These are phyloP conservation scores for Chloris gayana DNA, from an alignment of 176 grass and related monocot genomes.

Conservation along the genomic window DNA sequence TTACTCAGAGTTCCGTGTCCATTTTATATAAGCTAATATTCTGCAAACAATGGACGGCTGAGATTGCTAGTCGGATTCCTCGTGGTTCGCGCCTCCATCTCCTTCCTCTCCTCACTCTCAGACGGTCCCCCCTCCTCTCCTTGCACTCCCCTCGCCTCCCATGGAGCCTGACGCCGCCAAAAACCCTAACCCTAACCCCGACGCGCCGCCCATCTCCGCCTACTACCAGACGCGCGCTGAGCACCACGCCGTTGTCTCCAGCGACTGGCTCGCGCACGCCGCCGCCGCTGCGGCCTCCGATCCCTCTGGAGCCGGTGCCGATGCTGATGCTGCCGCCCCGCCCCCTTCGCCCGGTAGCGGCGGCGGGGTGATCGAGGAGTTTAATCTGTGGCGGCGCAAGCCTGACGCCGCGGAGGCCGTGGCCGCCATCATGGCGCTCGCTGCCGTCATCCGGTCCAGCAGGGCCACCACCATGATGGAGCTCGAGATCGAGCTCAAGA, in stretches of 20 bases:
- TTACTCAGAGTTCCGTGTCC: too few species aligned
- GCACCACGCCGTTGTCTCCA: slow-evolving; percentile 82
- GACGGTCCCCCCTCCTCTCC: neutral
- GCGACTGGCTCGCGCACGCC: slow-evolving; percentile 90
- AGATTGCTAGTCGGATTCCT: slow-evolving; percentile 13
- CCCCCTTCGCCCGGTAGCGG: slow-evolving; percentile 13
- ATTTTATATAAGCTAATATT: too few species aligned
- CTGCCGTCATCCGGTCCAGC: slow-evolving; percentile 83
- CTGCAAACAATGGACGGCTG: neutral
- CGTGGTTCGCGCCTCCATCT: neutral
- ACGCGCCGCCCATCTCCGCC: slow-evolving; percentile 63
- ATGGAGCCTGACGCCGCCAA: slow-evolving; percentile 49
- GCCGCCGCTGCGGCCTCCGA: slow-evolving; percentile 43
- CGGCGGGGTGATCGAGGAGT: slow-evolving; percentile 85
- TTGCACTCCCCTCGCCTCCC: slow-evolving; percentile 6
- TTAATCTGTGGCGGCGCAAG: slow-evolving; percentile 95
- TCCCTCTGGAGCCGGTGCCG: neutral
- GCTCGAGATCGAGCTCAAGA: slow-evolving; percentile 99
- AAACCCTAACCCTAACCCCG: slow-evolving; percentile 61
- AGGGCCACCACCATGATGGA: slow-evolving; percentile 98
- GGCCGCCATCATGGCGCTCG: slow-evolving; percentile 92
- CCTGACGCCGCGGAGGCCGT: slow-evolving; percentile 93
- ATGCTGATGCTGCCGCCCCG: neutral
- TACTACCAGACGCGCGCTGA: slow-evolving; percentile 95
- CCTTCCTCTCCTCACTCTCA: neutral